Evolutionary conservation across 306 rosid genomes (phyloP).

Genomic region (Argentina anserina): DNA sequence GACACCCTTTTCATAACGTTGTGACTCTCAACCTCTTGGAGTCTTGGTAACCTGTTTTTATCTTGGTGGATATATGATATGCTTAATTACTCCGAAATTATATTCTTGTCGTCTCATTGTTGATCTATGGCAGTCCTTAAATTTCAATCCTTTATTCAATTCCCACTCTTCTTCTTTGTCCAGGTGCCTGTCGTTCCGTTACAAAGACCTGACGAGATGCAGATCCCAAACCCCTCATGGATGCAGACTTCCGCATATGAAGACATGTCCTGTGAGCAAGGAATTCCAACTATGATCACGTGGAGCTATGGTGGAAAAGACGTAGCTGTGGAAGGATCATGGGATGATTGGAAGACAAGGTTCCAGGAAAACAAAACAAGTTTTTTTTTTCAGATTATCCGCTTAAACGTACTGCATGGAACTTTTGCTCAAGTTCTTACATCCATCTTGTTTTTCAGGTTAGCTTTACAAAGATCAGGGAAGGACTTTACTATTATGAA

Average conservation of each 20-base stretch:
- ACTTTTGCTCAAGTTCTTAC: conserved; percentile 16
- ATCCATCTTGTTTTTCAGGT: conserved; percentile 48
- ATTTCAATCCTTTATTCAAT: conserved; percentile 11
- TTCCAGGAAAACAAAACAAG: conserved; percentile 19
- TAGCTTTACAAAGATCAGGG: conserved; percentile 83
- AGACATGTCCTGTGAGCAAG: conserved; percentile 61
- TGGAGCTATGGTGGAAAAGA: conserved; percentile 89
- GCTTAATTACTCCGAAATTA: not conserved
- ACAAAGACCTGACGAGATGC: conserved; percentile 88
- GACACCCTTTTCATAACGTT: not conserved
- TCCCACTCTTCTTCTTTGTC: conserved; percentile 16
- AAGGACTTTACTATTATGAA: conserved; percentile 92
- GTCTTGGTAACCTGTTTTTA: not conserved
- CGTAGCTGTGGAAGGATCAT: conserved; percentile 90
- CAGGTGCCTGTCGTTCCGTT: conserved; percentile 82
- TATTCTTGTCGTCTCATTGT: not conserved
- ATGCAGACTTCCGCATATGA: conserved; percentile 66
- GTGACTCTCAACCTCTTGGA: not conserved
- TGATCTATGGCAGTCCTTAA: not conserved
- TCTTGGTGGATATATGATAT: not conserved
- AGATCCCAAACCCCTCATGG: conserved; percentile 60
- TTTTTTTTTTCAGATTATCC: conserved; percentile 9
- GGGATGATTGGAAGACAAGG: conserved; percentile 97
- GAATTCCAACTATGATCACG: conserved; percentile 94
- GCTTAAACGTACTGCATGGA: conserved; percentile 6